Evolutionary conservation across 2,329 filamentous ascomycete genomes (phyloP), one percentile per base, ranked within the genome.

Genomic region (Dactylellina cionopaga): DNA sequence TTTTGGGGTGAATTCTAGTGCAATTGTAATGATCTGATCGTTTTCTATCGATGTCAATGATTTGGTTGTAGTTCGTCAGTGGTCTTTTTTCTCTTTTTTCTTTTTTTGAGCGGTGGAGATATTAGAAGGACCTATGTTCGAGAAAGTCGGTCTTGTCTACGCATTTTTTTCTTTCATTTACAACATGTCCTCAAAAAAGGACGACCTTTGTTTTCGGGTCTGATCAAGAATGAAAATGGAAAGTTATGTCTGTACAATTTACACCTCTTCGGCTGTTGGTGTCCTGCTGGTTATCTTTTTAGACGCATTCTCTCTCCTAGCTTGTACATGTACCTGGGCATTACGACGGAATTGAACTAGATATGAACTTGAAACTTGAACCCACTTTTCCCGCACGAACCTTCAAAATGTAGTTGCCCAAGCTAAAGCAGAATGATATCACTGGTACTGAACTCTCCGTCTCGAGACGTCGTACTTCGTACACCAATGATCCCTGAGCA

Each of bases 1-100:
- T 65, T 72, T 60, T 49, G 43, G 59, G 68, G 44, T 54, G 59
- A 72, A 65, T 49, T 72, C 15, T 72, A 72, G 68, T 72, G 59
- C 68, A 72, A 65, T 72, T 72, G 68, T 72, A 72, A 72, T 72
- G 59, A 65, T 55, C 60, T 72, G 68, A 65, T 68, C 52, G 44
- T 68, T 66, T 63, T 65, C 39, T 70, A 55, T 58, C 56, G 56
- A 70, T 70, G 65, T 62, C 58, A 47, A 64, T 71, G 66, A 49
- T 44, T 71, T 64, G 66, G 58, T 63, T 71, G 47, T 55, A 59
- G 51, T 24, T 56, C 41, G 58, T n/a, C n/a, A n/a, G n/a, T 51
- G 51, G 37, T 56, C 41, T 52, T 54, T 68, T 52, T 64, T 33
- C 64, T 71, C 25, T 27, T 3, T 64, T 33, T 71, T 71, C 25